A percentile compares a stretch with the other conserved stretches of the same genome.
phyloP scores from a whole-genome alignment of 1,284 basidiomycete genomes.

The Dichomitus squalens region DNA sequence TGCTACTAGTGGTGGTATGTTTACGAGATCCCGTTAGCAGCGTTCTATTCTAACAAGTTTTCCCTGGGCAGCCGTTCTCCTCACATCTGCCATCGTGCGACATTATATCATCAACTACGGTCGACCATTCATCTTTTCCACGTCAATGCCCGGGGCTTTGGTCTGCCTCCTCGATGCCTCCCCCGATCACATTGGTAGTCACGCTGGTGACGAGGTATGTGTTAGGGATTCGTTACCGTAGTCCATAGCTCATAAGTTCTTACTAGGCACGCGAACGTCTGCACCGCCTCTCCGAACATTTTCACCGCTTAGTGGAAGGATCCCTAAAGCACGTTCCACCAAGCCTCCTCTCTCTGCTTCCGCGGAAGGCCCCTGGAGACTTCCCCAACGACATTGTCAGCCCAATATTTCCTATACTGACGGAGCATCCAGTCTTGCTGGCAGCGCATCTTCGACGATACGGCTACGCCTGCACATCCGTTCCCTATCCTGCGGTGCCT shows the following conservation, averaged over 20 bases:
- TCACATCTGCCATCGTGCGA: constrained; percentile 69
- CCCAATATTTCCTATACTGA: constrained; percentile 86
- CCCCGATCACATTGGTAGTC: constrained; percentile 17
- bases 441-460: constrained; percentile 58
- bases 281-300: constrained; percentile 9
- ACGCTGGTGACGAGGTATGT: constrained; percentile 14
- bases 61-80: constrained; percentile 63
- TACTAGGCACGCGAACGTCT: constrained; percentile 1
- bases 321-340: constrained; percentile 13
- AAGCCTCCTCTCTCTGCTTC: constrained; percentile 14
- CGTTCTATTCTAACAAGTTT: too few species aligned
- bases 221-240: too few species aligned
- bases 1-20: constrained; percentile 73
- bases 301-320: constrained; percentile 9
- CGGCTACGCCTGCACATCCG: constrained; percentile 73
- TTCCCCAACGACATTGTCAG: constrained; percentile 14
- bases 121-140: constrained; percentile 86
- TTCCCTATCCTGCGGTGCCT: constrained; percentile 81
- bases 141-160: constrained; percentile 70
- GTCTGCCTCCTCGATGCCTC: constrained; percentile 36
- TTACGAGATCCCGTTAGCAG: too few species aligned
- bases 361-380: constrained; percentile 6
- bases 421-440: constrained; percentile 65
- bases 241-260: not conserved
- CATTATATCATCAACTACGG: constrained; percentile 93